These are phyloP conservation scores for Lipomyces lipofer DNA, from an alignment of 805 yeast genomes.

Conservation along the genomic window DNA sequence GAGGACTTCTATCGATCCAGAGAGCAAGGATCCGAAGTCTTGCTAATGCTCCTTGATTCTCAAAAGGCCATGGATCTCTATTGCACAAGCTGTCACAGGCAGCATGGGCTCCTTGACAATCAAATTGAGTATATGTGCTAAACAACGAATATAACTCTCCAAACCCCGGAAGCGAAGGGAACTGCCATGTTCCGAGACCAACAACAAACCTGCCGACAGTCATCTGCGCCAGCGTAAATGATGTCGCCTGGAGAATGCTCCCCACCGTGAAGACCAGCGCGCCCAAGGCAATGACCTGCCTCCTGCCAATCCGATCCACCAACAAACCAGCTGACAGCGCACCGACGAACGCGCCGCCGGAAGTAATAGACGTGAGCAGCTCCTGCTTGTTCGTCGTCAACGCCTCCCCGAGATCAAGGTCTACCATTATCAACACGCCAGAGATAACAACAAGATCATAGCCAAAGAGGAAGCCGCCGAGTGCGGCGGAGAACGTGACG, in stretches of 20 bases:
- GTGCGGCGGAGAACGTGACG: not conserved
- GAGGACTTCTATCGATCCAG: not conserved
- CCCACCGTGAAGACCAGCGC: constrained; percentile 19
- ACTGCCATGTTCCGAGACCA: no score
- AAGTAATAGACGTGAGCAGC: not conserved
- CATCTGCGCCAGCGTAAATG: constrained; percentile 22
- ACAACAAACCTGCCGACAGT: constrained; percentile 55
- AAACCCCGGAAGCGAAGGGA: no score
- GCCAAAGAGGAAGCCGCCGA: not conserved
- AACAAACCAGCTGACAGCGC: not conserved
- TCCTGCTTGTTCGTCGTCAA: not conserved
- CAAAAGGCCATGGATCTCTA: not conserved
- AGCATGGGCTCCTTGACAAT: not conserved
- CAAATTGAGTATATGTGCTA: no score
- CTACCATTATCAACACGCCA: not conserved
- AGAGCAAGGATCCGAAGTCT: not conserved
- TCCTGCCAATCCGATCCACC: not conserved
- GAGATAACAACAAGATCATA: constrained; percentile 1
- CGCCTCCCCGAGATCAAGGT: not conserved
- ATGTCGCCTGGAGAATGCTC: constrained; percentile 16
- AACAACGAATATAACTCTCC: no score
- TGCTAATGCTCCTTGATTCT: not conserved
- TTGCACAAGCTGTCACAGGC: not conserved
- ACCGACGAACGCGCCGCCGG: constrained; percentile 23
- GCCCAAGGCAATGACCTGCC: constrained; percentile 3